phyloP scores from a whole-genome alignment of 306 rosid species.

The Phaseolus lunatus region DNA sequence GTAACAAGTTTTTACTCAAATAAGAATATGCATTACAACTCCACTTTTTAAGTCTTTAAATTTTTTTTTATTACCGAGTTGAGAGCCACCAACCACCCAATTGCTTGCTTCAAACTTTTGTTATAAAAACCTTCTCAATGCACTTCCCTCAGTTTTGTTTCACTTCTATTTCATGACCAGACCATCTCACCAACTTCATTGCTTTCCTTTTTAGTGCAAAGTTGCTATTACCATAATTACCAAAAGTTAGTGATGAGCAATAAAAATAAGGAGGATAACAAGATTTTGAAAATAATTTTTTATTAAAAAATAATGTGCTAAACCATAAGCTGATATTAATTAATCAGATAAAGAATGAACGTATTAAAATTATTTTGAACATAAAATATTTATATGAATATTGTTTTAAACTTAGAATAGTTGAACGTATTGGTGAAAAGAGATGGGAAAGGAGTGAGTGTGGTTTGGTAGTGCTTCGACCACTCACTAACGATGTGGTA shows the following conservation, averaged over 20 bases:
- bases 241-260: neutral
- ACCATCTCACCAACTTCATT: neutral
- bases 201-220: neutral
- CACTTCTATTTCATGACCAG: neutral
- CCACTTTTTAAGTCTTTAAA: too few relatives aligned
- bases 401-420: too few relatives aligned
- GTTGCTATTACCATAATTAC: neutral
- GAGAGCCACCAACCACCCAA: neutral
- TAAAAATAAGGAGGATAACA: neutral
- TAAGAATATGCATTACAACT: too few relatives aligned
- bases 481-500: slow-evolving; percentile 75
- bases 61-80: neutral
- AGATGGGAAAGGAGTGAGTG: too few relatives aligned
- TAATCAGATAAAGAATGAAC: too few relatives aligned
- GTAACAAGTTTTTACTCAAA: too few relatives aligned
- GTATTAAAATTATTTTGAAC: too few relatives aligned
- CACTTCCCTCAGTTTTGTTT: neutral
- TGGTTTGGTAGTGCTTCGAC: slow-evolving; percentile 53
- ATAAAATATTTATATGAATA: too few relatives aligned
- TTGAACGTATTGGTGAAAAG: too few relatives aligned
- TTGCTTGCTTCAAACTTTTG: neutral
- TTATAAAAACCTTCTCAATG: neutral
- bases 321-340: too few relatives aligned
- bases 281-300: neutral
- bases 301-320: neutral